These are phyloP conservation scores for Clonostachys chloroleuca DNA, from an alignment of 2,329 filamentous ascomycete genomes.

Conservation along the genomic window DNA sequence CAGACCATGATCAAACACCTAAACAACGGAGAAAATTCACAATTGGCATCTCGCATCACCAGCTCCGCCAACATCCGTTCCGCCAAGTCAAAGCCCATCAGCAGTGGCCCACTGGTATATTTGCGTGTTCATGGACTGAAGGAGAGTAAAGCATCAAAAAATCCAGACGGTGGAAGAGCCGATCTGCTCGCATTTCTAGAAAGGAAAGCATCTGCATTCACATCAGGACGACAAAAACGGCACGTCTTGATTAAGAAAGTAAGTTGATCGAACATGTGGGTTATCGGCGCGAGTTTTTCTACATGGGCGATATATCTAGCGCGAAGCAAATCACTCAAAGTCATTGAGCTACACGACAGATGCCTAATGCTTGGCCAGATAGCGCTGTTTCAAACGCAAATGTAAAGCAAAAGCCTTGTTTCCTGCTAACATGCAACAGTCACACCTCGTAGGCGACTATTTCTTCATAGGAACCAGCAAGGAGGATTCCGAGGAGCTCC, in stretches of 20 bases:
- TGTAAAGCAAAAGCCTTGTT: slow-evolving; percentile 36
- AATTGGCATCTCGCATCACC: slow-evolving; percentile 25
- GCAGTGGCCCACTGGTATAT: slow-evolving; percentile 16
- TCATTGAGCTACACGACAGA: background rate
- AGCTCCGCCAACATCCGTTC: slow-evolving; percentile 15
- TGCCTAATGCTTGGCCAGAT: slow-evolving; percentile 27
- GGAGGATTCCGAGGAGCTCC: slow-evolving; percentile 58
- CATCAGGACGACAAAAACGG: slow-evolving; percentile 34
- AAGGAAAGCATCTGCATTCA: slow-evolving; percentile 59
- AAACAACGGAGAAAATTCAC: slow-evolving; percentile 22
- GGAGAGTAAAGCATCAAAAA: slow-evolving; percentile 62
- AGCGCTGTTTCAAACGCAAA: background rate
- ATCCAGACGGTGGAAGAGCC: slow-evolving; percentile 62
- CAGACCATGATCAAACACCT: slow-evolving; percentile 39
- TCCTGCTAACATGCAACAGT: slow-evolving; percentile 69
- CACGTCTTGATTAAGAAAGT: slow-evolving; percentile 71
- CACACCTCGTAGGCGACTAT: slow-evolving; percentile 63
- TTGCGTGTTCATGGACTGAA: slow-evolving; percentile 59
- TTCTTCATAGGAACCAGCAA: slow-evolving; percentile 64
- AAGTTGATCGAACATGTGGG: slow-evolving; percentile 40
- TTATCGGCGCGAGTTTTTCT: slow-evolving; percentile 2
- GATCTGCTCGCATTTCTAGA: slow-evolving; percentile 66
- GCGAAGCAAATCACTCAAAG: background rate
- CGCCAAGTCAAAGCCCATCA: slow-evolving; percentile 12
- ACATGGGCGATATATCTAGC: background rate